These are phyloP conservation scores for Pythium aquatile DNA, from an alignment of 352 stramenopile genomes.

Conservation along the genomic window DNA sequence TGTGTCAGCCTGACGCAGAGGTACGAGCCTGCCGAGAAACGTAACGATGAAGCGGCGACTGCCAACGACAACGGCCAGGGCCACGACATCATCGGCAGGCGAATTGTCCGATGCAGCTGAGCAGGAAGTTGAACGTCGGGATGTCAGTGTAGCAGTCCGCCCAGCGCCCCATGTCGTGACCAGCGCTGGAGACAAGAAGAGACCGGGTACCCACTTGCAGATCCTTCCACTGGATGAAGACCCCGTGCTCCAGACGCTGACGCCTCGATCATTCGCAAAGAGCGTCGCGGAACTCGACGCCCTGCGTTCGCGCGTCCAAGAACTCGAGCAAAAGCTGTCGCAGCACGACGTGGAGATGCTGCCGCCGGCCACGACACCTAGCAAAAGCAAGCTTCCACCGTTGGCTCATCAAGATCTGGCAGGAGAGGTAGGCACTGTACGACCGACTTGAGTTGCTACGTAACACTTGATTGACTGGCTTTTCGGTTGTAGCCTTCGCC, in stretches of 20 bases:
- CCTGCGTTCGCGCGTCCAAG: slow-evolving; percentile 42
- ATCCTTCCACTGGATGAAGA: slow-evolving; percentile 56
- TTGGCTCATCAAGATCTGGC: slow-evolving; percentile 13
- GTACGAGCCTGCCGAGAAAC: not conserved
- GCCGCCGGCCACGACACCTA: slow-evolving; percentile 29
- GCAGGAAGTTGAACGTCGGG: not conserved
- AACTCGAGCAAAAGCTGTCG: slow-evolving; percentile 55
- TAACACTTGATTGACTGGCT: not conserved
- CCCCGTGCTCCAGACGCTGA: slow-evolving; percentile 43
- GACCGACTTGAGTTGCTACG: no score
- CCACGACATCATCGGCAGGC: not conserved
- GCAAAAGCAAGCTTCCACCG: slow-evolving; percentile 46
- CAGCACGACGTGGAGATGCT: slow-evolving; percentile 45
- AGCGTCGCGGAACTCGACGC: slow-evolving; percentile 54
- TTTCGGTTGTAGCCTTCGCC: not conserved
- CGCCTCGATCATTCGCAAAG: slow-evolving; percentile 50
- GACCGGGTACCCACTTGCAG: slow-evolving; percentile 22
- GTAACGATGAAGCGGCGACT: slow-evolving; percentile 20
- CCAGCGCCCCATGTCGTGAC: slow-evolving; percentile 22
- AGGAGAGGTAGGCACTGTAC: not conserved
- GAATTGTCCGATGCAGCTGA: not conserved
- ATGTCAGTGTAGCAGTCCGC: not conserved
- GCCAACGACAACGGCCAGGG: not conserved
- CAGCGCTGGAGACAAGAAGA: slow-evolving; percentile 15
- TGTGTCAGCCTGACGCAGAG: not conserved